Base-by-base conservation (phyloP, 2,329 filamentous ascomycete genomes). In the Zasmidium citrigriseum region DNA sequence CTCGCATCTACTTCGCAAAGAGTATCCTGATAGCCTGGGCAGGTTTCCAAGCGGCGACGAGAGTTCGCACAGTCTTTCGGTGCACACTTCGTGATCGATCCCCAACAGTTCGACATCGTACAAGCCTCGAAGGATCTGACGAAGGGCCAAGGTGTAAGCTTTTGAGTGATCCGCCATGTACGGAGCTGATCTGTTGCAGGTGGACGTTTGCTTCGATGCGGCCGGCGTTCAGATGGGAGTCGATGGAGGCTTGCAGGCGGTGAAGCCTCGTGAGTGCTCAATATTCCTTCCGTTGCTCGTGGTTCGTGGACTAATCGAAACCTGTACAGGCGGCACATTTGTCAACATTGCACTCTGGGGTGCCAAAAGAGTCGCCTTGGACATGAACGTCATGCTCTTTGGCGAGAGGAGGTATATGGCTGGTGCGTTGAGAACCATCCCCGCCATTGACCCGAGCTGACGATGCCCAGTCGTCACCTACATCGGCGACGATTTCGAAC, bases 151-250 rank as follows among this genome's bases (percentile, higher is more conserved):
- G 62, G 62, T 2, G 53, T 55, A 25, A 24, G 21, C 24, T 18
- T 25, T 7, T n/a, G 16, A 46, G 16, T 9, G 16, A 18, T 18
- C 16, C 44, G 16, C 20, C 5, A 9, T 18, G 7, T 23, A 18
- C 47, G 23, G 16, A 22, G 24, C 47, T 50, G 21, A 50, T 23
- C 12, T 48, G n/a, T 16, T 5, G 4, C n/a, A n/a, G 7, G 58
- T 55, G 16, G 53, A 62, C 24, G 55, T 62, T 7, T 59, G 55
- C 7, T 62, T 64, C 38, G 62, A 64, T 38, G 59, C 60, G 4
- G 58, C 54, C 12, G 59, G 60, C 4, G 48, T 60, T 12, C 57
- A 64, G 34, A 57, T 47, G 18, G 46, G 54, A 11, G 22, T 60
- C 11, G 48, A 59, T 12, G 46, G 25, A 4, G 54, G 58, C 1